These are phyloP conservation scores for Lentithecium fluviatile DNA, from an alignment of 495 filamentous ascomycete species.

Conservation along the genomic window DNA sequence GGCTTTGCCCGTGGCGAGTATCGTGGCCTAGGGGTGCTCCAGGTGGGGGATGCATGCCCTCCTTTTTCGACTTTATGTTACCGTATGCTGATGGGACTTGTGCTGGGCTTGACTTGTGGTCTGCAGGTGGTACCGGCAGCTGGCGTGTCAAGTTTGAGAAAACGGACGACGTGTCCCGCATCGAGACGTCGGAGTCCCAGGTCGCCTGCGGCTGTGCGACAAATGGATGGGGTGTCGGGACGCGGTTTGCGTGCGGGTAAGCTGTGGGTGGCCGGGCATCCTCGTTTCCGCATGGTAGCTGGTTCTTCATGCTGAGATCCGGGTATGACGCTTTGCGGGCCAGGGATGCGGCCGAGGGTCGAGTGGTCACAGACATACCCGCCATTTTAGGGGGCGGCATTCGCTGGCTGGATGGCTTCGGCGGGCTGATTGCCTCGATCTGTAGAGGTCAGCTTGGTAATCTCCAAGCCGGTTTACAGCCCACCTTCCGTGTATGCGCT, in stretches of 20 bases:
- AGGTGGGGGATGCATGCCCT: slow-evolving; percentile 9
- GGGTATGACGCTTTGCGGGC: slow-evolving; percentile 25
- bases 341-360: slow-evolving; percentile 23
- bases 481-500: too few species aligned
- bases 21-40: neutral
- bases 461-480: too few species aligned
- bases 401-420: slow-evolving; percentile 8
- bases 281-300: slow-evolving; percentile 2
- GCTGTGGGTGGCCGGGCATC: slow-evolving; percentile 1
- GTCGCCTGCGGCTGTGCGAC: neutral
- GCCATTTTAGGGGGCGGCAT: slow-evolving; percentile 9
- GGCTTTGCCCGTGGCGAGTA: slow-evolving; percentile 14
- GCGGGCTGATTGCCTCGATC: slow-evolving; percentile 22
- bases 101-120: slow-evolving; percentile 9
- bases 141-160: slow-evolving; percentile 12
- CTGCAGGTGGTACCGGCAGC: neutral
- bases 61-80: slow-evolving; percentile 22
- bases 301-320: neutral
- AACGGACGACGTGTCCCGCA: slow-evolving; percentile 12
- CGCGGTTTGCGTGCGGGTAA: slow-evolving; percentile 4
- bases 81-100: neutral
- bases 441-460: too few species aligned
- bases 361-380: slow-evolving; percentile 2
- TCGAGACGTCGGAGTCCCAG: slow-evolving; percentile 12
- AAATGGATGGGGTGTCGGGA: slow-evolving; percentile 22